These are phyloP conservation scores for Nitzschia sp. DNA, from an alignment of 108 stramenopile species.

Conservation along the genomic window DNA sequence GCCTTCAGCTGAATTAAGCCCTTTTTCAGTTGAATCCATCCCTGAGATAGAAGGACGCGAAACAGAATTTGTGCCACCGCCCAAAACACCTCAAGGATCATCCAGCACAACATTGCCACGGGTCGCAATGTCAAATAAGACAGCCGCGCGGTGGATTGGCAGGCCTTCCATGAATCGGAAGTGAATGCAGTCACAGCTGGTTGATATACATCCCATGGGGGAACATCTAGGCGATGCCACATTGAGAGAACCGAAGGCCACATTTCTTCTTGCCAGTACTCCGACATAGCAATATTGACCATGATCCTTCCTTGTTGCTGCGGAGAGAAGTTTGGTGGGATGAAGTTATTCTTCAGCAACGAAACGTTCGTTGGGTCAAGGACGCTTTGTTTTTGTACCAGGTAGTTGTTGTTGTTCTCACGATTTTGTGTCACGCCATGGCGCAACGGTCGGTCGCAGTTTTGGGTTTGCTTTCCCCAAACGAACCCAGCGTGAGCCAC, in stretches of 20 bases:
- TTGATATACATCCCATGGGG: conserved; percentile 48
- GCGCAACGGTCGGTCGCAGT: too few relatives aligned
- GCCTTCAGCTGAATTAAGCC: conserved; percentile 42
- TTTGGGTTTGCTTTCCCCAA: too few relatives aligned
- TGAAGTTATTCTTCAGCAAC: neutral
- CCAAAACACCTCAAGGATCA: conserved; percentile 39
- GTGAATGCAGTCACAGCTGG: conserved; percentile 29
- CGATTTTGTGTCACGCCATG: too few relatives aligned
- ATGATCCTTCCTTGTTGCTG: neutral
- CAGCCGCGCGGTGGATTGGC: conserved; percentile 41
- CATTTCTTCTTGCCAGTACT: conserved; percentile 6
- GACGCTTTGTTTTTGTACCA: too few relatives aligned
- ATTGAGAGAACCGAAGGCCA: neutral
- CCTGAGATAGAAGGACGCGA: conserved; percentile 46
- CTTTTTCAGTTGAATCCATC: conserved; percentile 44
- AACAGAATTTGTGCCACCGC: conserved; percentile 37
- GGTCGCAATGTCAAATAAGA: conserved; percentile 56
- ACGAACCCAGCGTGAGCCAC: too few relatives aligned
- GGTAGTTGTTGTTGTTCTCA: too few relatives aligned
- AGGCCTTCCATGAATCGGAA: conserved; percentile 42
- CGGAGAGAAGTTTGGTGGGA: too few relatives aligned
- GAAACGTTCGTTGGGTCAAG: neutral
- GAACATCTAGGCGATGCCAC: conserved; percentile 43
- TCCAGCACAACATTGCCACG: conserved; percentile 43
- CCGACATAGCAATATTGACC: neutral